phyloP scores from a whole-genome alignment of 2,329 filamentous ascomycete species.

The Scortechinia acanthostroma region DNA sequence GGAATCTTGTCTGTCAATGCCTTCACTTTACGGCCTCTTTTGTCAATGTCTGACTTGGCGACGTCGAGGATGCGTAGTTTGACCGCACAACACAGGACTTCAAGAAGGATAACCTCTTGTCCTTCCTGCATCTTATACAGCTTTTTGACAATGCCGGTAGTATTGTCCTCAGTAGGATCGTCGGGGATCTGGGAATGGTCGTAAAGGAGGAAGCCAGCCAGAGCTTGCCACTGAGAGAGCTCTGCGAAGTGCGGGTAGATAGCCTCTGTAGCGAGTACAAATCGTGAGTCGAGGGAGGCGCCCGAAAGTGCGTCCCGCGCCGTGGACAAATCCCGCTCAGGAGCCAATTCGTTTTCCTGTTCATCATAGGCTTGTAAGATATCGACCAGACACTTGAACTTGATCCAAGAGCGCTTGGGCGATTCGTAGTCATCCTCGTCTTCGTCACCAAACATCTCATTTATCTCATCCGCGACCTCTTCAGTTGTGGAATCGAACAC shows the following conservation, averaged over 20 bases:
- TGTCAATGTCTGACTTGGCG: conserved; percentile 1
- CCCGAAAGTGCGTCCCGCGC: background rate
- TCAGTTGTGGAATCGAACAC: conserved; percentile 52
- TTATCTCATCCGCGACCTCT: conserved; percentile 43
- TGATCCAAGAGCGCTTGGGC: conserved; percentile 56
- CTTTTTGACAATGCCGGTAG: conserved; percentile 39
- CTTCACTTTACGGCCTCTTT: background rate
- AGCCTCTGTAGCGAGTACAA: conserved; percentile 52
- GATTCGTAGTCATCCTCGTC: conserved; percentile 39
- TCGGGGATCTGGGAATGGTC: conserved; percentile 47
- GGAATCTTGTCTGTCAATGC: background rate
- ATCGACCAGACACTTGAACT: conserved; percentile 58
- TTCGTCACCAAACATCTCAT: conserved; percentile 34
- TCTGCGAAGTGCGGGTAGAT: conserved; percentile 52
- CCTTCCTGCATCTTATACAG: conserved; percentile 49
- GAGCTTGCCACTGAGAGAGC: conserved; percentile 52
- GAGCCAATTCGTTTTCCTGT: conserved; percentile 14
- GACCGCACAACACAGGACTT: conserved; percentile 44
- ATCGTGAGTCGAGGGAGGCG: conserved; percentile 44
- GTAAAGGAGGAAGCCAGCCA: conserved; percentile 60
- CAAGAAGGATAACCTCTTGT: conserved; percentile 55
- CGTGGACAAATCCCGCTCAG: background rate
- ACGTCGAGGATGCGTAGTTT: background rate
- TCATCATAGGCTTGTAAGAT: conserved; percentile 50
- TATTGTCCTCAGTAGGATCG: conserved; percentile 34